Conservation (phyloP, 2,329 filamentous ascomycete species). For the Fusarium pseudoanthophilum region DNA sequence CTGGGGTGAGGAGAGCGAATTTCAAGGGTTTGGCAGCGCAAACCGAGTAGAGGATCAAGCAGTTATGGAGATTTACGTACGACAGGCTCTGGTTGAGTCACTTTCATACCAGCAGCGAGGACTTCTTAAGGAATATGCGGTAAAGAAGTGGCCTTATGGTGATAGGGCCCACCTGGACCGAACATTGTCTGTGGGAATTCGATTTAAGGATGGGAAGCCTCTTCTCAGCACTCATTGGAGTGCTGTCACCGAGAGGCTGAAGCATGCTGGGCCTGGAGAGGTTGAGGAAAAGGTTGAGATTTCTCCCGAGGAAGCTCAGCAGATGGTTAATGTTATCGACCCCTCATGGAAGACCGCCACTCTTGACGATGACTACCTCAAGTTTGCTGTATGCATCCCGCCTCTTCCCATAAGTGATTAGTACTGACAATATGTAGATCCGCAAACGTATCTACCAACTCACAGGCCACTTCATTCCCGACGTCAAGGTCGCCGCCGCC, state of each 20-base stretch:
- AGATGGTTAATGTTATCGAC: conserved; percentile 60
- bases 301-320: conserved; percentile 54
- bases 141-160: conserved; percentile 49
- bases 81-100: conserved; percentile 64
- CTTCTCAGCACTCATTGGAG: conserved; percentile 52
- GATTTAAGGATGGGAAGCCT: conserved; percentile 55
- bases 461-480: conserved; percentile 79
- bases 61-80: conserved; percentile 60
- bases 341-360: conserved; percentile 67
- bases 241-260: conserved; percentile 49
- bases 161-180: conserved; percentile 49
- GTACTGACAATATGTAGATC: conserved; percentile 64
- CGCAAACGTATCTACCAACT: conserved; percentile 84
- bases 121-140: conserved; percentile 46
- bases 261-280: conserved; percentile 41
- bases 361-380: conserved; percentile 66
- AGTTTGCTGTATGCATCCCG: conserved; percentile 74
- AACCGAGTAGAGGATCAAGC: conserved; percentile 55
- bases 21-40: conserved; percentile 56
- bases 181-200: conserved; percentile 52
- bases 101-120: conserved; percentile 55
- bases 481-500: conserved; percentile 70
- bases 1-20: conserved; percentile 60
- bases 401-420: neutral
- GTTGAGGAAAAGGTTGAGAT: conserved; percentile 40